Conservation (phyloP, 139 green algal genomes). For the Ostreobium quekettii region DNA sequence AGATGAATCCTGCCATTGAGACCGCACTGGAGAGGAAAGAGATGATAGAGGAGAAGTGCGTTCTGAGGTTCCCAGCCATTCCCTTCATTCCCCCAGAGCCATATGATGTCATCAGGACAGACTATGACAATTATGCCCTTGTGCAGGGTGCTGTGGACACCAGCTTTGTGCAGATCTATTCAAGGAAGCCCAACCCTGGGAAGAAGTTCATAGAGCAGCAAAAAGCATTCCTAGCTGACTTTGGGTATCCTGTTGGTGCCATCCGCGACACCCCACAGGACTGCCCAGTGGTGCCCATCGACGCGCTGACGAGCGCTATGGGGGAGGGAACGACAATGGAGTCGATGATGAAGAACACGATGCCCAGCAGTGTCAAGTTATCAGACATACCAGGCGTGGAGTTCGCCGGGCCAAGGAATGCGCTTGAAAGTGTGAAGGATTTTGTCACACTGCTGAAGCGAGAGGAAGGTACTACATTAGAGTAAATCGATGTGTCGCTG, state of each 20-base stretch:
- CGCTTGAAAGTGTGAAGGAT: not conserved
- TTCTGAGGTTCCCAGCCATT: conserved; percentile 36
- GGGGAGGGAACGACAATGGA: conserved; percentile 7
- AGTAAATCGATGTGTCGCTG: too few relatives aligned
- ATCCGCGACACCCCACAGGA: conserved; percentile 43
- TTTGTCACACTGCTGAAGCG: not conserved
- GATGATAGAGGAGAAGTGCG: conserved; percentile 29
- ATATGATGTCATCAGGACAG: conserved; percentile 39
- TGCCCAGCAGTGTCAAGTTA: not conserved
- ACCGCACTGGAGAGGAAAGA: conserved; percentile 21
- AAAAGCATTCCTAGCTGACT: conserved; percentile 24
- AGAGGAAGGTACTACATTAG: too few relatives aligned
- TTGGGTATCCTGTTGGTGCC: conserved; percentile 26
- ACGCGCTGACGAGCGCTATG: conserved; percentile 6
- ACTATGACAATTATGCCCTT: conserved; percentile 41
- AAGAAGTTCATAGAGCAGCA: conserved; percentile 28
- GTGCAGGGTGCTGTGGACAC: conserved; percentile 32
- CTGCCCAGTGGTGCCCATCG: conserved; percentile 1
- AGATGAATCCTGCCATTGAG: conserved; percentile 29
- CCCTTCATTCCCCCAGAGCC: conserved; percentile 39
- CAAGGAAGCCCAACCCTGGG: conserved; percentile 35
- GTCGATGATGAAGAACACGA: conserved; percentile 8
- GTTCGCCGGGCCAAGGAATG: conserved; percentile 4
- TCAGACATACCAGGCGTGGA: conserved; percentile 1
- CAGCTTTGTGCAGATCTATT: conserved; percentile 46